Conservation (phyloP, 805 yeast species). For the Debaryomyces castellii region DNA sequence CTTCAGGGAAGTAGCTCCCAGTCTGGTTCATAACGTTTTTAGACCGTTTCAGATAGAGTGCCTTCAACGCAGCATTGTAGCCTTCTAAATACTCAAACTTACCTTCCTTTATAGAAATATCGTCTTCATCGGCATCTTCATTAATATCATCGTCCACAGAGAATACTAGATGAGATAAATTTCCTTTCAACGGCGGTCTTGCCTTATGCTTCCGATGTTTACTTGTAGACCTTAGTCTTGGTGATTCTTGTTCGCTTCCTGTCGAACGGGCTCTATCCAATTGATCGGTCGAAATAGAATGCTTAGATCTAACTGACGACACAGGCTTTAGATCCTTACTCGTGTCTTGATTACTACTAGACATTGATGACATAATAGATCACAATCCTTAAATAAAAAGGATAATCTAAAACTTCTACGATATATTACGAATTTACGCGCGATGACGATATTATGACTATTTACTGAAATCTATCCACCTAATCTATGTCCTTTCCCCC, state of each 20-base stretch:
- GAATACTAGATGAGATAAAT: conserved; percentile 42
- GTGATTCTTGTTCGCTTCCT: conserved; percentile 7
- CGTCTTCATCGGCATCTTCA: conserved; percentile 57
- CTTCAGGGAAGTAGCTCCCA: background rate
- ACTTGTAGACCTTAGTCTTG: conserved; percentile 12
- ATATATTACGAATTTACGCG: background rate
- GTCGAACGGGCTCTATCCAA: background rate
- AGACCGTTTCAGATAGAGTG: conserved; percentile 24
- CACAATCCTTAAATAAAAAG: background rate
- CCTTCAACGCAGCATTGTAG: conserved; percentile 64
- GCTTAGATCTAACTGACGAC: conserved; percentile 5
- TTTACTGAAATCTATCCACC: conserved; percentile 18
- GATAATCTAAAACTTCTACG: background rate
- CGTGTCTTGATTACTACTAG: background rate
- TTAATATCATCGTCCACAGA: conserved; percentile 82
- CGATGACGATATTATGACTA: background rate
- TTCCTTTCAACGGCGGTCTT: conserved; percentile 33
- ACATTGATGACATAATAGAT: background rate
- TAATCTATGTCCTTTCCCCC: conserved; percentile 37
- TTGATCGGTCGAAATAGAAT: background rate
- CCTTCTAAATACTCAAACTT: conserved; percentile 64
- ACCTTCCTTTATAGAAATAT: conserved; percentile 30
- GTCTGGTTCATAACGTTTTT: background rate
- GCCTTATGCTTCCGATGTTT: conserved; percentile 17
- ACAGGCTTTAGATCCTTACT: background rate